Base-by-base conservation (phyloP, 257 asterid genomes). In the Mentha longifolia region DNA sequence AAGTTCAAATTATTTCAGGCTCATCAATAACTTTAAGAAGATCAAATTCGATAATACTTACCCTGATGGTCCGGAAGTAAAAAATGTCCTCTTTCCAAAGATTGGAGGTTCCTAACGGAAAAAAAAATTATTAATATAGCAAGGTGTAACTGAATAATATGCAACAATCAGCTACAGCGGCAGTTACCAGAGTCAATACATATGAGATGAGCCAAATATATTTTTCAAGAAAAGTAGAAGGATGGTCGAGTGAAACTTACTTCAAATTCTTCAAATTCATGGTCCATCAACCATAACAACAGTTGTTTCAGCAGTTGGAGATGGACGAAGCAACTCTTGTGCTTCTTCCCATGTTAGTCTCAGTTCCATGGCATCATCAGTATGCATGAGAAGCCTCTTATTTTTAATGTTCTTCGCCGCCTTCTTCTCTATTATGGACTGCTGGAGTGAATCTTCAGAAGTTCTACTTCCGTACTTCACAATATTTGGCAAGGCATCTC, bases 291-390 rank as follows among this genome's bases (percentile, higher is more conserved):
- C 81, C 81, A 83, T 68, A 79, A 88, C 80, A 13, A 95, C 67
- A 41, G 87, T 82, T 22, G 93, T 92, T 65, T 78, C 80, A 50
- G 78, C 77, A 61, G 83, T 73, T 41, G 98, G 95, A 73, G 91
- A 68, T 25, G 99, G 98, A 55, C 97, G 94, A 12, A 95, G 79
- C 78, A 95, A 80, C 69, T 88, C 98, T 57, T 95, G 99, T 39
- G 98, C 95, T 85, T 95, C 98, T 79, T 88, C 96, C 97, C 99
- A 92, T 0, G 98, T 89, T 54, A 95, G 46, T 76, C 85, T 84
- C 65, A 95, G 87, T 77, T 89, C 95, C 83, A 77, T 30, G 7
- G 90, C 99, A 45, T 95, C 99, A 55, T 92, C 97, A 72, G 71
- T 86, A 76, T 81, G 86, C 86, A 92, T 92, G 60, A 71, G 88